phyloP scores from a whole-genome alignment of 2,329 filamentous ascomycete species.

The Whalleya microplaca region DNA sequence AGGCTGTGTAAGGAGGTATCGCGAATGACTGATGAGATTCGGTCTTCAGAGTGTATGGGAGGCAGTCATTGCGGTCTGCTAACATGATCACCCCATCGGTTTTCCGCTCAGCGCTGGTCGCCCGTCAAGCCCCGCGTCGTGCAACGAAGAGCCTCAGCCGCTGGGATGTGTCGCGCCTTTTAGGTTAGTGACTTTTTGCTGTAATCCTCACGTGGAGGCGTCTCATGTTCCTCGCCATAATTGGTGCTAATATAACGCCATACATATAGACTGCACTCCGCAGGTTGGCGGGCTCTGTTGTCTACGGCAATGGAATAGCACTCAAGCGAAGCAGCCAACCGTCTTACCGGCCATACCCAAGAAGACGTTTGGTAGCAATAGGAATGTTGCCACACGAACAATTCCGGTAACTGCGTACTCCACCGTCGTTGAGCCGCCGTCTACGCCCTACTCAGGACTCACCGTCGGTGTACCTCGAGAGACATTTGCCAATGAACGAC shows the following conservation, averaged over 20 bases:
- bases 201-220: slow-evolving; percentile 1
- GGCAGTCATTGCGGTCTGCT: slow-evolving; percentile 21
- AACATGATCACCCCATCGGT: slow-evolving; percentile 35
- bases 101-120: slow-evolving; percentile 36
- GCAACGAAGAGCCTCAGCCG: slow-evolving; percentile 31
- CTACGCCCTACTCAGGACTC: slow-evolving; percentile 70
- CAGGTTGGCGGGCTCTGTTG: slow-evolving; percentile 19
- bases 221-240: slow-evolving; percentile 9
- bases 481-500: slow-evolving; percentile 76
- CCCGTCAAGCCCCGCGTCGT: slow-evolving; percentile 33
- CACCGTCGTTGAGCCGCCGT: slow-evolving; percentile 42
- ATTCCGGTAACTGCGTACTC: slow-evolving; percentile 37
- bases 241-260: slow-evolving; percentile 32
- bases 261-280: slow-evolving; percentile 32
- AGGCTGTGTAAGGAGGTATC: slow-evolving; percentile 21
- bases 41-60: slow-evolving; percentile 29
- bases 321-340: slow-evolving; percentile 32
- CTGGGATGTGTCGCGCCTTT: slow-evolving; percentile 31
- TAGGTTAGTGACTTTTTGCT: slow-evolving; percentile 33
- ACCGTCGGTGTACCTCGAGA: slow-evolving; percentile 81
- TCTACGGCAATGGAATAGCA: slow-evolving; percentile 35
- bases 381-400: slow-evolving; percentile 21
- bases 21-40: slow-evolving; percentile 28
- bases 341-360: slow-evolving; percentile 34
- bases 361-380: slow-evolving; percentile 21